Evolutionary conservation across 495 filamentous ascomycete species (phyloP).

Genomic region (Penicillium pancosmium): DNA sequence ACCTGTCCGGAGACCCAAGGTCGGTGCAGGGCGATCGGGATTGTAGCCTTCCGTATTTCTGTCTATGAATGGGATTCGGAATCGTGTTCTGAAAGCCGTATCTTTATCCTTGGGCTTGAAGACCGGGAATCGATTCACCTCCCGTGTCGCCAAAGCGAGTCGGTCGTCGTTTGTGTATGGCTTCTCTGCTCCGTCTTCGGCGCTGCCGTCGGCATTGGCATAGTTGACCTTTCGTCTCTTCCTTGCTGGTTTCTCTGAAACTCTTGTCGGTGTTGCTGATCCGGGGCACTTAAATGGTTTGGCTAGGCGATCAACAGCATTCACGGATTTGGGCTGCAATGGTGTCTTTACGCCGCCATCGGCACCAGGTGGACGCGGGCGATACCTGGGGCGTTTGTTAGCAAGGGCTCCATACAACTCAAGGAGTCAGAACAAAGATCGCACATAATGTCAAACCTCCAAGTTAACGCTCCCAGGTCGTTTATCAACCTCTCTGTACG

Average conservation of each 20-base stretch:
- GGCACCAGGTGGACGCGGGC: constrained; percentile 33
- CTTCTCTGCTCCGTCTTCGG: constrained; percentile 70
- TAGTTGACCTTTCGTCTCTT: constrained; percentile 93
- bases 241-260: constrained; percentile 79
- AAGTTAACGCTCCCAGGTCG: not conserved
- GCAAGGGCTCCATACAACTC: not conserved
- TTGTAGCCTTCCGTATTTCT: constrained; percentile 74
- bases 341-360: constrained; percentile 42
- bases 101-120: constrained; percentile 91
- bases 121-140: constrained; percentile 86
- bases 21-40: constrained; percentile 76
- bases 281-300: constrained; percentile 95
- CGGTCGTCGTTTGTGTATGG: constrained; percentile 88
- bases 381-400: constrained; percentile 43
- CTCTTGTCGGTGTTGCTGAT: constrained; percentile 67
- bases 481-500: constrained; percentile 11
- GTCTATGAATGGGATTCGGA: constrained; percentile 83
- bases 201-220: constrained; percentile 71
- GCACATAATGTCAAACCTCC: not conserved
- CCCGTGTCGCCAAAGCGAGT: constrained; percentile 81
- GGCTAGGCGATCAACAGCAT: constrained; percentile 69
- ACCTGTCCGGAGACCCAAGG: constrained; percentile 81
- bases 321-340: constrained; percentile 40
- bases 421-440: not conserved
- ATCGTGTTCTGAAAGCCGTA: constrained; percentile 76